Conservation (phyloP, 805 yeast species). For the Komagataella pseudopastoris region DNA sequence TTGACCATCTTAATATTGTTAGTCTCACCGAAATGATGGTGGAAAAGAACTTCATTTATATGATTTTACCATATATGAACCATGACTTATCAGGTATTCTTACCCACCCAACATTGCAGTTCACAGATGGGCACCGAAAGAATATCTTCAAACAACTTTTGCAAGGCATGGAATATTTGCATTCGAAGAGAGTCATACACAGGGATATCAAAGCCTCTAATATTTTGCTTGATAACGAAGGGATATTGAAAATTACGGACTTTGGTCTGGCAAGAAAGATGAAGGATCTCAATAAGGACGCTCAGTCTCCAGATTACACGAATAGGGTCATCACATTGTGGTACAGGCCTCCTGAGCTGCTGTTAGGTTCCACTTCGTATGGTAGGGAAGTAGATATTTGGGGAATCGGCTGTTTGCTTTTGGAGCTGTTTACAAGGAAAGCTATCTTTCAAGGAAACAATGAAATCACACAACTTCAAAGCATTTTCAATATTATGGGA, state of each 20-base stretch:
- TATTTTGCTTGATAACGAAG: conserved; percentile 48
- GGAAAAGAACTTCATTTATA: conserved; percentile 57
- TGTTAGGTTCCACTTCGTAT: conserved; percentile 83
- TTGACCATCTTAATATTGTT: conserved; percentile 73
- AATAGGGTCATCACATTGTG: conserved; percentile 92
- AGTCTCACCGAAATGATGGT: conserved; percentile 84
- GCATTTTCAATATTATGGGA: conserved; percentile 77
- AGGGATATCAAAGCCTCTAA: conserved; percentile 79
- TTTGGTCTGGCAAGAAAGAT: conserved; percentile 73
- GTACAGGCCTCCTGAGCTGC: conserved; percentile 94
- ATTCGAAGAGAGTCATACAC: conserved; percentile 55
- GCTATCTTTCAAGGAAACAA: conserved; percentile 84
- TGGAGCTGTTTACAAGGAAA: conserved; percentile 61
- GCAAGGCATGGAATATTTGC: conserved; percentile 59
- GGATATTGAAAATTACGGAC: conserved; percentile 62
- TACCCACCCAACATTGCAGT: conserved; percentile 53
- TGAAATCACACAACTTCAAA: conserved; percentile 71
- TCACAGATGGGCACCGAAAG: conserved; percentile 55
- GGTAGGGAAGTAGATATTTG: conserved; percentile 89
- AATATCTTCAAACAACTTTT: conserved; percentile 51
- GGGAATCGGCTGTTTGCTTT: conserved; percentile 90
- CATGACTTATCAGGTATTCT: conserved; percentile 87
- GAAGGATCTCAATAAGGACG: conserved; percentile 35
- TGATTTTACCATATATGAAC: conserved; percentile 89
- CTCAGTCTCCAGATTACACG: conserved; percentile 68